Evolutionary conservation across 75 land plant genomes (phyloP), one percentile per base, ranked within the genome.

Genomic region (Isoetes taiwanensis): DNA sequence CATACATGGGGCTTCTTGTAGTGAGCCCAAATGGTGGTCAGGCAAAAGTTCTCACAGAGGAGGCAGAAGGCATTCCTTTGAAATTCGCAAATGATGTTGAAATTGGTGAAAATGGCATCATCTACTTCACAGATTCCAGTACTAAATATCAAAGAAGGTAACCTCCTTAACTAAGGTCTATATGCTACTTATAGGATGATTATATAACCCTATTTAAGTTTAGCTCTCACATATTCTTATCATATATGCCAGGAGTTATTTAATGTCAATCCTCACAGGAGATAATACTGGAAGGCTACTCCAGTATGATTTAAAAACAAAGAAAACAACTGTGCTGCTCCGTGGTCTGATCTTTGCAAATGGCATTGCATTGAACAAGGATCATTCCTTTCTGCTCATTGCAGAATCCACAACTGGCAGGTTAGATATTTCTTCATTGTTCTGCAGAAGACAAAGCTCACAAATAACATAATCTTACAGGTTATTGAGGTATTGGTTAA

Each of bases 111-210:
- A 79, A 85, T 63, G 90, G 86, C 0, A 76, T 78, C 35, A 67
- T 85, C 26, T 85, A 72, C 57, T 85, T 85, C 75, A 85, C 90
- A 0, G 90, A 85, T 31, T 78, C 77, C 30, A 85, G 90, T 70
- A 71, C 54, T 33, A 67, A 73, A 67, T 71, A 85, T 55, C 64
- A 73, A 56, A 76, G 78, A 64, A 73, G 79, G 88, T 77, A 64
- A 8, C n/a, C 58, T n/a, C n/a, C n/a, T n/a, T n/a, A n/a, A n/a
- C n/a, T n/a, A n/a, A n/a, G n/a, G n/a, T n/a, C n/a, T n/a, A n/a
- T n/a, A n/a, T n/a, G n/a, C n/a, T n/a, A n/a, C n/a, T n/a, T n/a
- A n/a, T n/a, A n/a, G n/a, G n/a, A 37, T 37, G 14, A 37, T 9
- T 37, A 37, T 37, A 37, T 9, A 9, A 9, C 9, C 14, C 9